Percentiles rank a stretch among this genome's conserved stretches.
Evolutionary conservation across 257 asterid species (phyloP).

Genomic region (Hygrophila difformis): DNA sequence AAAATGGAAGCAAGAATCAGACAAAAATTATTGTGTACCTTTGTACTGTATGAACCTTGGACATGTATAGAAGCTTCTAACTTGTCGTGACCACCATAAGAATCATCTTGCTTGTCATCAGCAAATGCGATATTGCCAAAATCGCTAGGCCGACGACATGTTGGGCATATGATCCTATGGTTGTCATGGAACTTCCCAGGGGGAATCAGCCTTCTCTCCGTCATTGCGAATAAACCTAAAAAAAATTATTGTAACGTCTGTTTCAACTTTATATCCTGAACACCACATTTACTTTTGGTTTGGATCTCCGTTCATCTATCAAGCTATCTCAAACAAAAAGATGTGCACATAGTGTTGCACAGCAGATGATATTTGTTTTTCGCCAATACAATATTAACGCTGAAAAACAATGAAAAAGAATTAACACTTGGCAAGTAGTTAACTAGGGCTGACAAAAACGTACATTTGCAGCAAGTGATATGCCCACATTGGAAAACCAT

Average conservation of each 20-base stretch:
- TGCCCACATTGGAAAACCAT: constrained; percentile 99
- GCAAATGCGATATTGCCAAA: constrained; percentile 81
- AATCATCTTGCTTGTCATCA: constrained; percentile 47
- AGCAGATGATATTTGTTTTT: too few species aligned
- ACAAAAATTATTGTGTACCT: constrained; percentile 42
- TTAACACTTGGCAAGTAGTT: too few species aligned
- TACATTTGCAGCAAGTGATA: constrained; percentile 87
- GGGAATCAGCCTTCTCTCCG: constrained; percentile 48
- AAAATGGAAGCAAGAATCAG: not conserved
- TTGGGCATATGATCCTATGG: constrained; percentile 80
- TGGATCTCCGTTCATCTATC: too few species aligned
- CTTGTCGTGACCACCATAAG: constrained; percentile 24
- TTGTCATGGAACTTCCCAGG: constrained; percentile 36
- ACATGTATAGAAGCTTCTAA: constrained; percentile 54
- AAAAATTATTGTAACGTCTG: too few species aligned
- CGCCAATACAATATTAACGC: too few species aligned
- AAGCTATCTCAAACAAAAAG: too few species aligned
- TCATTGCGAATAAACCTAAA: constrained; percentile 83
- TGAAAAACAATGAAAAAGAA: too few species aligned
- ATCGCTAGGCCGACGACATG: constrained; percentile 76
- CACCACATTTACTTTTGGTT: too few species aligned
- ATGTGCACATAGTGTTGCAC: too few species aligned
- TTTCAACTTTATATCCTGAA: too few species aligned
- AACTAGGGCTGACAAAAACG: too few species aligned
- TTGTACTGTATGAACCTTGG: constrained; percentile 92